Evolutionary conservation across 768 basidiomycete genomes (phyloP).

Genomic region (Rubroboletus satanas): DNA sequence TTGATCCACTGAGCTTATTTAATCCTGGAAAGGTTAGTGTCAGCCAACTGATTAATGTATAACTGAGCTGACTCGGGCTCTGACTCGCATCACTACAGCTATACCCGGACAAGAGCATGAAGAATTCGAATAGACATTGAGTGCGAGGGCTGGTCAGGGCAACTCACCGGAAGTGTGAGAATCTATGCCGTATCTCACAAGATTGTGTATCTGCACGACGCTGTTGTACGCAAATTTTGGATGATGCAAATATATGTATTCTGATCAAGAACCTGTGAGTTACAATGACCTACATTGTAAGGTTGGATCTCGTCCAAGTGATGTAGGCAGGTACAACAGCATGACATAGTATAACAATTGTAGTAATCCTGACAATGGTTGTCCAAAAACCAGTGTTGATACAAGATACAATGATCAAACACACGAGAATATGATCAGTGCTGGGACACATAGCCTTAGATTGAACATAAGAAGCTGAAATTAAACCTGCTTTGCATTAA

Average conservation of each 20-base stretch:
- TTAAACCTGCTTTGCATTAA: neutral
- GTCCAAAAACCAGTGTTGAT: neutral
- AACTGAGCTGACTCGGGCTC: neutral
- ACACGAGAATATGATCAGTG: neutral
- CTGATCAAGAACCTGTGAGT: neutral
- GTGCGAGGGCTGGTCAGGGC: neutral
- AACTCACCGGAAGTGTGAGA: no score
- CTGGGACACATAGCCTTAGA: neutral
- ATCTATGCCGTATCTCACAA: neutral
- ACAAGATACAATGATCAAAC: neutral
- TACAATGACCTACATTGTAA: neutral
- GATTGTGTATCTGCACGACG: neutral
- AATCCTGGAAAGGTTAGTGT: slow-evolving; percentile 78
- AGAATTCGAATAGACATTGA: neutral
- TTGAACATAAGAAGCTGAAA: neutral
- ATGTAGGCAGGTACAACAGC: no score
- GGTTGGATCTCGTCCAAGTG: no score
- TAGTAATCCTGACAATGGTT: neutral
- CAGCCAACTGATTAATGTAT: neutral
- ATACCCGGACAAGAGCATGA: slow-evolving; percentile 27
- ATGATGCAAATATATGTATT: neutral
- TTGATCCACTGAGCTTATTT: slow-evolving; percentile 74
- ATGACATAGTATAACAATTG: neutral
- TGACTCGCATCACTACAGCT: slow-evolving; percentile 3
- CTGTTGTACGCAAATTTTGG: neutral